phyloP scores from a whole-genome alignment of 2,329 filamentous ascomycete species.

The Aspergillus pseudonomiae region DNA sequence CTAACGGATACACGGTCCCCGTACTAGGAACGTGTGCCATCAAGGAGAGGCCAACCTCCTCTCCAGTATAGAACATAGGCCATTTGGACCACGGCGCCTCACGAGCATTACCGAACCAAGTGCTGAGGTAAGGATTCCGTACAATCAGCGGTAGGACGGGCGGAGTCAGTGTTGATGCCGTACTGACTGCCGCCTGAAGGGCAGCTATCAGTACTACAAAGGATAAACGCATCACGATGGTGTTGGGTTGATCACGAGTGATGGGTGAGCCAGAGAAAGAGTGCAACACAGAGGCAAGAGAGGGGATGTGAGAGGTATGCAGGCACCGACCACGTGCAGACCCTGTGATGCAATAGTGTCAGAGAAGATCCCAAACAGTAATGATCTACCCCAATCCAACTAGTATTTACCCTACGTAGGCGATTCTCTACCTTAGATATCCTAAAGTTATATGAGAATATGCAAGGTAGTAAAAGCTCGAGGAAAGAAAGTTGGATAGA shows the following conservation, averaged over 20 bases:
- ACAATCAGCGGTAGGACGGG: conserved; percentile 75
- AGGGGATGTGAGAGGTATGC: background rate
- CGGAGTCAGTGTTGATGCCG: conserved; percentile 59
- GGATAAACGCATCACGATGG: conserved; percentile 34
- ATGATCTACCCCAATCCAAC: background rate
- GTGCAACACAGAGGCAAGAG: background rate
- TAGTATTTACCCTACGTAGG: background rate
- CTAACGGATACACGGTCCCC: conserved; percentile 64
- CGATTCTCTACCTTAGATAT: background rate
- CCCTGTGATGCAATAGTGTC: conserved; percentile 2
- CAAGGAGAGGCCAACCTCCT: conserved; percentile 66
- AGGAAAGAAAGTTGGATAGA: background rate
- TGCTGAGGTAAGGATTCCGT: conserved; percentile 74
- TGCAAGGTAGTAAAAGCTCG: background rate
- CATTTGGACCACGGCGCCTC: conserved; percentile 78
- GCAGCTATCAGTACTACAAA: conserved; percentile 35
- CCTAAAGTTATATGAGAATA: background rate
- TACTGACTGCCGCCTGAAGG: conserved; percentile 46
- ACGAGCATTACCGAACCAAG: conserved; percentile 74
- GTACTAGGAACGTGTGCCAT: conserved; percentile 64
- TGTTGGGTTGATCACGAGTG: background rate
- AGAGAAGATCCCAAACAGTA: conserved; percentile 1
- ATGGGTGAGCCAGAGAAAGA: background rate
- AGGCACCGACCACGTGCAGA: background rate
- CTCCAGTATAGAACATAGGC: conserved; percentile 83